phyloP scores from a whole-genome alignment of 2,329 filamentous ascomycete genomes.

The Sarocladiaceae sp. region DNA sequence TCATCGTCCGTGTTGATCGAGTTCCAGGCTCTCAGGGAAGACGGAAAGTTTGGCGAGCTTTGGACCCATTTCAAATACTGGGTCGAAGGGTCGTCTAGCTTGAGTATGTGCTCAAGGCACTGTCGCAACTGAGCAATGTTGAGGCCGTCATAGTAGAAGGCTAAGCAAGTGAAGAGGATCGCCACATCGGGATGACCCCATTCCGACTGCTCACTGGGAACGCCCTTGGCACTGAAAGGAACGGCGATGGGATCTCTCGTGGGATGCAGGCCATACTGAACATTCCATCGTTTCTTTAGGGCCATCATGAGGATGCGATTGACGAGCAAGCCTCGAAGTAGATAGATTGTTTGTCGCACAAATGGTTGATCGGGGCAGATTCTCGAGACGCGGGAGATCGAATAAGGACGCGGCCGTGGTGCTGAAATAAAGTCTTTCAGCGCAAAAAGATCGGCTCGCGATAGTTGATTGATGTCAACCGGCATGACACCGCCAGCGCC shows the following conservation, averaged over 20 bases:
- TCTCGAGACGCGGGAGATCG: not conserved
- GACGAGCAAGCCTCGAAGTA: constrained; percentile 60
- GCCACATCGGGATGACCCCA: constrained; percentile 65
- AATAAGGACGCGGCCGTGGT: not conserved
- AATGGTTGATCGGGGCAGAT: constrained; percentile 3
- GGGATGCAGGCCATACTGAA: constrained; percentile 58
- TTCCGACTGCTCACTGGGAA: constrained; percentile 57
- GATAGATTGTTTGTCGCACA: constrained; percentile 24
- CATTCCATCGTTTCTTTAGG: constrained; percentile 62
- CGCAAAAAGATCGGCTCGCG: constrained; percentile 9
- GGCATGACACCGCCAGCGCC: constrained; percentile 15
- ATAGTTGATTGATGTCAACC: constrained; percentile 6
- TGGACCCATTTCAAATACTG: constrained; percentile 51
- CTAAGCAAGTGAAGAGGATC: constrained; percentile 60
- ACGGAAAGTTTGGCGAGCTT: constrained; percentile 35
- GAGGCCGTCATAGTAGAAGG: constrained; percentile 63
- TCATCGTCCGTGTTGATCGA: constrained; percentile 57
- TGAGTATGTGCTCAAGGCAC: constrained; percentile 44
- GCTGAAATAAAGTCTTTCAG: constrained; percentile 10
- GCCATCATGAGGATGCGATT: constrained; percentile 55
- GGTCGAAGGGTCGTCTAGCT: constrained; percentile 50
- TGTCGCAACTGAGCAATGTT: constrained; percentile 42
- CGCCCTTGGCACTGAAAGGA: constrained; percentile 63
- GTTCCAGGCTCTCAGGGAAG: constrained; percentile 46
- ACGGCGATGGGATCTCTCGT: constrained; percentile 58